Percentiles rank a stretch among this genome's conserved stretches.
These are phyloP conservation scores for Arachis hypogaea DNA, from an alignment of 306 rosid genomes.

Conservation along the genomic window DNA sequence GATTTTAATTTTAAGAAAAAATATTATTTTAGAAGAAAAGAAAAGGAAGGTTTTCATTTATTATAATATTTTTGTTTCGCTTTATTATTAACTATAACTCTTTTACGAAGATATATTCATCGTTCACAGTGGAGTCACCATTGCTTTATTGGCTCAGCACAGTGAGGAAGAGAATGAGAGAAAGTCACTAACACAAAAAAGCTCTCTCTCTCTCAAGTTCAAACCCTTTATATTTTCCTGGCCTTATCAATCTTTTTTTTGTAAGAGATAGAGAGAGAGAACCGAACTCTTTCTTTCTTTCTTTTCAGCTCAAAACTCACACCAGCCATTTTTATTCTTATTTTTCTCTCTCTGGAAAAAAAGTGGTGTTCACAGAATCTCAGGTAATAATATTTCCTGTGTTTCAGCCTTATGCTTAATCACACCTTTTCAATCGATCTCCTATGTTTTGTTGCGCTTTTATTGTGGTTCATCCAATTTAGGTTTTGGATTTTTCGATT, in stretches of 20 bases:
- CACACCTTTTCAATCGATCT: conserved; percentile 40
- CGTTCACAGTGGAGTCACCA: background rate
- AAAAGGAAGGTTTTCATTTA: too few relatives aligned
- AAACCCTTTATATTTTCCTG: conserved; percentile 24
- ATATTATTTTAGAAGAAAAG: too few relatives aligned
- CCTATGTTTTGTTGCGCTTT: conserved; percentile 37
- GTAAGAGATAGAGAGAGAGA: conserved; percentile 18
- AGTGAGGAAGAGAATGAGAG: conserved; percentile 19
- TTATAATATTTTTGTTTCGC: too few relatives aligned
- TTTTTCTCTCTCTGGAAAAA: background rate
- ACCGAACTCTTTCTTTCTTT: background rate
- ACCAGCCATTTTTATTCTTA: background rate
- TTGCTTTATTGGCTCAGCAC: conserved; percentile 33
- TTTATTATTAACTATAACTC: too few relatives aligned
- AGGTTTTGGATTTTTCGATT: conserved; percentile 28
- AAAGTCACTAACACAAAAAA: conserved; percentile 31
- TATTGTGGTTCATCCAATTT: conserved; percentile 25
- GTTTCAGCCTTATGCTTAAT: background rate
- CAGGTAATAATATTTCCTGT: conserved; percentile 47
- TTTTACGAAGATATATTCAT: background rate
- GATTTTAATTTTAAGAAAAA: too few relatives aligned
- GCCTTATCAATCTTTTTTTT: conserved; percentile 29
- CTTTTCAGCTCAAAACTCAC: conserved; percentile 13
- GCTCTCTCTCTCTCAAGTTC: background rate
- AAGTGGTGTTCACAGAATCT: conserved; percentile 47